Evolutionary conservation across 2,329 filamentous ascomycete species (phyloP), one percentile per base, ranked within the genome.

Genomic region (Penicillium sp.): DNA sequence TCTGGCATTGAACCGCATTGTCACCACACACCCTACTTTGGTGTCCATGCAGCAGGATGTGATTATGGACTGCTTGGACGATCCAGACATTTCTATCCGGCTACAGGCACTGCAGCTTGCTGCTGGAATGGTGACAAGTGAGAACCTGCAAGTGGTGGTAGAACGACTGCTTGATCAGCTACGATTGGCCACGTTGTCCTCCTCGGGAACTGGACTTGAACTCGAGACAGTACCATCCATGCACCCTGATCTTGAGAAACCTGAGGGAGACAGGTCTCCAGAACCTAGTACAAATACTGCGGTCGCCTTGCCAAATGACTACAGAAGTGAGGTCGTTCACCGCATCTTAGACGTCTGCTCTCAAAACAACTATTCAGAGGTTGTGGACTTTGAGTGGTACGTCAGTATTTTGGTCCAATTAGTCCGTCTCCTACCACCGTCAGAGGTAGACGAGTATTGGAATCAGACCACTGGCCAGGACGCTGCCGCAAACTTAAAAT

Each of bases 351-450:
- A 89, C 63, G 96, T 99, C 88, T 98, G 94, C 76, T 91, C 92
- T 9, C 88, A 89, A 66, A 90, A 93, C 67, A 97, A 93, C 64
- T 99, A 98, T 75, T 85, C 86, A 42, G 92, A 93, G 72, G 83
- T 99, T 53, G 81, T 85, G 56, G 94, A 99, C 74, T 99, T 99
- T 75, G 94, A 97, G 68, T 99, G 95, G 95, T 98, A 98, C 76
- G 90, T 98, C 67, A 91, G 95, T 68, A 87, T 97, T 30, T 81
- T 99, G 33, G 90, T 92, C 5, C 92, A 97, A 73, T 85, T 99
- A 15, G 88, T 97, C 44, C 88, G 89, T 73, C 84, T 91, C 59
- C 69, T 80, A 28, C 79, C 79, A 26, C 68, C 71, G 17, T 58
- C 60, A n/a, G 69, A 70, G 47, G 49, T 56, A 33, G 61, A 68